Evolutionary conservation across 805 yeast genomes (phyloP).

Genomic region (Cyberlindnera subsufficiens): DNA sequence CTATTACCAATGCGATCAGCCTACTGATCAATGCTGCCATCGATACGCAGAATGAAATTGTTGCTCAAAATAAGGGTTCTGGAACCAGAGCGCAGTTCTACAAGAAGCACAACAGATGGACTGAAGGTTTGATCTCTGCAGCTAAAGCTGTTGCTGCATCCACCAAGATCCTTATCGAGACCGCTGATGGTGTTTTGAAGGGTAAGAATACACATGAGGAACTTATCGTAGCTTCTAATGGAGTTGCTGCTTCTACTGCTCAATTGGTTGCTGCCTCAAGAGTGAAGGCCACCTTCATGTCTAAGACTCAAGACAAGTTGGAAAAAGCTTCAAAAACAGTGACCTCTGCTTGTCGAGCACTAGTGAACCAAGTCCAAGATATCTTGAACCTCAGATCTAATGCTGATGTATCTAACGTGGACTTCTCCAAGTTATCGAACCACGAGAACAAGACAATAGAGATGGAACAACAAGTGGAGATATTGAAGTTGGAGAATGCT

Average conservation of each 20-base stretch:
- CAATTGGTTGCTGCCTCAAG: slow-evolving; percentile 90
- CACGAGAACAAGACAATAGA: slow-evolving; percentile 82
- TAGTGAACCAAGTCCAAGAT: slow-evolving; percentile 65
- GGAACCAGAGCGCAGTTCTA: slow-evolving; percentile 69
- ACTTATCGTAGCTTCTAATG: slow-evolving; percentile 84
- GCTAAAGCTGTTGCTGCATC: slow-evolving; percentile 82
- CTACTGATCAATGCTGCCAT: slow-evolving; percentile 69
- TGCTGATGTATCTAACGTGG: slow-evolving; percentile 39
- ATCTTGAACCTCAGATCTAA: slow-evolving; percentile 36
- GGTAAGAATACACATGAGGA: slow-evolving; percentile 68
- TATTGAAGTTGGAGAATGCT: slow-evolving; percentile 73
- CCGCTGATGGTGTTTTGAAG: slow-evolving; percentile 80
- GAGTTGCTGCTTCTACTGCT: slow-evolving; percentile 88
- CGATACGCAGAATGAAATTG: slow-evolving; percentile 78
- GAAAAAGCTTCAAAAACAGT: slow-evolving; percentile 68
- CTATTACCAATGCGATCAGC: slow-evolving; percentile 74
- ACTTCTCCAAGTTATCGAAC: slow-evolving; percentile 61
- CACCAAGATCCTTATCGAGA: slow-evolving; percentile 71
- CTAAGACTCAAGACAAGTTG: slow-evolving; percentile 68
- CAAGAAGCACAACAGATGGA: slow-evolving; percentile 86
- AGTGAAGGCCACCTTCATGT: slow-evolving; percentile 72
- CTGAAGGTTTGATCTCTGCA: slow-evolving; percentile 88
- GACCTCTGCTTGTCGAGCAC: slow-evolving; percentile 65
- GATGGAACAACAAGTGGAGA: slow-evolving; percentile 92
- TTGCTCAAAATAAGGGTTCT: slow-evolving; percentile 59